Conservation (phyloP, 2,329 filamentous ascomycete species). For the Aspergillus pseudotamarii region DNA sequence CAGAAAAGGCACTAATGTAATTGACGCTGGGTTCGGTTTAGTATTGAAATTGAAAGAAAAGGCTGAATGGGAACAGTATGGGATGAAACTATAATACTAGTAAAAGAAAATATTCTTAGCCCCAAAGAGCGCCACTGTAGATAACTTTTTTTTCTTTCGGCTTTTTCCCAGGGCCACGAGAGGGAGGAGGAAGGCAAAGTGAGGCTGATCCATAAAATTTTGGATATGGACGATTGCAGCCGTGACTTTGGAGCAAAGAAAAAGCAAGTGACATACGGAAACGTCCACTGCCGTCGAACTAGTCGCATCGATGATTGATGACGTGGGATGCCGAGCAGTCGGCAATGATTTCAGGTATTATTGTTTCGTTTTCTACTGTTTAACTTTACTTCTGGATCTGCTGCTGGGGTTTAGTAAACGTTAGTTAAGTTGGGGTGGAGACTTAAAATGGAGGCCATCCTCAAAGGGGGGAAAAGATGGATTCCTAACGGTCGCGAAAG, state of each 20-base stretch:
- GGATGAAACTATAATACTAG: conserved; percentile 2
- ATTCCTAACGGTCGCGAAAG: conserved; percentile 9
- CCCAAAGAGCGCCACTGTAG: neutral
- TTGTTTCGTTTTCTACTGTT: neutral
- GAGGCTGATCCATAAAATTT: conserved; percentile 14
- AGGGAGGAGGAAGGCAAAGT: conserved; percentile 14
- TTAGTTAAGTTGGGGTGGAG: conserved; percentile 1
- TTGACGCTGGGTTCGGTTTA: conserved; percentile 7
- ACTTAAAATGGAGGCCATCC: neutral
- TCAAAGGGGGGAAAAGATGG: neutral
- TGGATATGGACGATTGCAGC: conserved; percentile 2
- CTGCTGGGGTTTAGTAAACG: neutral
- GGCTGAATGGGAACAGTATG: conserved; percentile 1
- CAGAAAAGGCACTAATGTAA: conserved; percentile 22
- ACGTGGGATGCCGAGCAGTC: conserved; percentile 13
- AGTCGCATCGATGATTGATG: conserved; percentile 4
- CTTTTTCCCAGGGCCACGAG: neutral
- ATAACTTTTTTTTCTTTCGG: neutral
- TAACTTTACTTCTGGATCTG: conserved; percentile 3
- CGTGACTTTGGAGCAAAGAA: neutral
- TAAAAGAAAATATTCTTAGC: neutral
- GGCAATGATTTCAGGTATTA: neutral
- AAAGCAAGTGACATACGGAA: neutral
- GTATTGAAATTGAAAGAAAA: neutral
- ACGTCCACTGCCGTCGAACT: neutral